Evolutionary conservation across 2,329 filamentous ascomycete species (phyloP), one percentile per base, ranked within the genome.

Genomic region (Raffaelea deltoideospora): DNA sequence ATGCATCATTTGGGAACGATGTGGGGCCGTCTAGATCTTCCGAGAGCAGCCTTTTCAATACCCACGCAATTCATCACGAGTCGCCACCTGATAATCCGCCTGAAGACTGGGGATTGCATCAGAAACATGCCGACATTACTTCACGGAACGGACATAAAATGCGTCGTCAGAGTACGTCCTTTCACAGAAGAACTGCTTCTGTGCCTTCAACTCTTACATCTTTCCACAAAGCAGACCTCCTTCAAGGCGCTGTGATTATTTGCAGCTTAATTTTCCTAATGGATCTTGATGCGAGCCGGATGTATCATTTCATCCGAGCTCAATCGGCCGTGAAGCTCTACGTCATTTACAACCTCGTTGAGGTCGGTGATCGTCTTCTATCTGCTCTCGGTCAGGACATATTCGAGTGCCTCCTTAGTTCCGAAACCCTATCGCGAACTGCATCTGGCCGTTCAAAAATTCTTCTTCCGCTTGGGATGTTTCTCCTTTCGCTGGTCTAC

Each of bases 291-390:
- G 90, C 90, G 6, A 95, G 87, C 52, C 76, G 87, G 35, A 95
- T 96, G 84, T 98, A 98, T 52, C 90, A 98, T 55, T 87, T 87
- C 49, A 94, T 98, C 48, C 79, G 88, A 33, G 90, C 86, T 0
- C 90, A 98, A 56, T 88, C 87, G 2, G 87, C 88, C 8, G 95
- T 98, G 60, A 98, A 98, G 54, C 70, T 98, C 10, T 98, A 98
- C 54, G 90, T 98, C 41, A 96, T 98, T 38, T 98, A 94, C 65
- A 98, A 98, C 51, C 83, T 95, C 24, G 72, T 98, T 5, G 90
- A 98, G 58, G 82, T 92, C 2, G 81, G 81, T 37, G 90, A 98
- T 56, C 79, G 87, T 8, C 68, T 98, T 0, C 73, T 96, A 22
- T 85, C 85, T 1, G 88, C 90, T 0, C 67, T 98, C 3, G 90